Percentiles rank a stretch among this genome's conserved stretches.
Evolutionary conservation across 129 eudicot genomes (phyloP).

Genomic region (Chrysanthemum lavandulifolium): DNA sequence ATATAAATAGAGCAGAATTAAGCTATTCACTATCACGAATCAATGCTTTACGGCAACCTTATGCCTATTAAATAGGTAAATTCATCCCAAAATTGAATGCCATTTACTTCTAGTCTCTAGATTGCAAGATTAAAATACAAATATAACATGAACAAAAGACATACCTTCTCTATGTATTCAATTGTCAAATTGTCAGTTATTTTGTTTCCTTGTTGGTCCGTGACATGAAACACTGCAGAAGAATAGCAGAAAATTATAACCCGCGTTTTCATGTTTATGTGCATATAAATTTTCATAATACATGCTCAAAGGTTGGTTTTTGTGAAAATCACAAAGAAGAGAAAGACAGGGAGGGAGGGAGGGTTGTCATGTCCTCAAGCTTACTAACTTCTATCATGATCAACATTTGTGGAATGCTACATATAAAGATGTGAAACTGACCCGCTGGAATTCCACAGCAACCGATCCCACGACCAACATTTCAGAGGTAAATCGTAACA

Average conservation of each 20-base stretch:
- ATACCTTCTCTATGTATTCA: slow-evolving; percentile 77
- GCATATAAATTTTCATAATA: neutral
- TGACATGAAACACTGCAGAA: slow-evolving; percentile 79
- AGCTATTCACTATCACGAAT: neutral
- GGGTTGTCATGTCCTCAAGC: no score
- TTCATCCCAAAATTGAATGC: slow-evolving; percentile 1
- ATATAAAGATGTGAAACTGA: no score
- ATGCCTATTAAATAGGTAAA: neutral
- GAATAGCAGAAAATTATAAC: slow-evolving; percentile 18
- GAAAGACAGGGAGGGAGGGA: no score
- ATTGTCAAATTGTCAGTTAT: slow-evolving; percentile 60
- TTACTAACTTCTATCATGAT: no score
- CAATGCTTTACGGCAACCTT: neutral
- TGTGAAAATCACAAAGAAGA: no score
- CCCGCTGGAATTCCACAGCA: no score
- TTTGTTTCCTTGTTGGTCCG: slow-evolving; percentile 84
- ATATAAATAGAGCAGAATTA: neutral
- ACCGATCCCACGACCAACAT: no score
- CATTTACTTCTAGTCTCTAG: neutral
- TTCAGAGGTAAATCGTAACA: no score
- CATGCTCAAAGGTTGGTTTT: no score
- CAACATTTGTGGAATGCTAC: no score
- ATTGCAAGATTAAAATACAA: neutral
- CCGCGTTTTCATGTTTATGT: neutral
- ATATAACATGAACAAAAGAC: slow-evolving; percentile 16